Conservation (phyloP, 1,284 basidiomycete genomes). For the Exobasidium cylindrosporum region DNA sequence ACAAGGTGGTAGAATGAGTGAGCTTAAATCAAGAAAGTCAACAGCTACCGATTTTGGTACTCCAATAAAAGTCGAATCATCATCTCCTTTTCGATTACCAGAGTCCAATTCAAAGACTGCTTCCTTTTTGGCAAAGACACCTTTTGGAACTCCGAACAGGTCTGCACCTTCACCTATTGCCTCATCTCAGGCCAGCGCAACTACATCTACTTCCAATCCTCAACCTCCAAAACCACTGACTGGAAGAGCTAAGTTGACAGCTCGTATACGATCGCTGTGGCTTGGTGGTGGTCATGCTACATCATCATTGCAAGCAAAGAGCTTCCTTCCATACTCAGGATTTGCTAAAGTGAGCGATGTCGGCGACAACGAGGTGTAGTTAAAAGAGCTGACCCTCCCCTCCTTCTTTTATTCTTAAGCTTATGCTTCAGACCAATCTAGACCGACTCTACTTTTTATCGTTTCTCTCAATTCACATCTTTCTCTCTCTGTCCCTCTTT, state of each 20-base stretch:
- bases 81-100: slow-evolving; percentile 6
- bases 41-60: slow-evolving; percentile 6
- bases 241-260: background rate
- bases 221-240: slow-evolving; percentile 8
- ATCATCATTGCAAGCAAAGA: background rate
- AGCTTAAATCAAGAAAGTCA: background rate
- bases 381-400: too few species aligned
- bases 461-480: background rate
- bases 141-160: slow-evolving; percentile 6
- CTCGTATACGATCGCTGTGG: background rate
- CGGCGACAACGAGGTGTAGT: too few species aligned
- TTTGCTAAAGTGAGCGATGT: background rate
- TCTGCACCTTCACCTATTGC: too few species aligned
- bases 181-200: too few species aligned
- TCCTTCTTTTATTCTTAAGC: background rate
- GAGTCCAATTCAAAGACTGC: background rate
- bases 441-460: background rate
- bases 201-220: background rate
- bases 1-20: background rate
- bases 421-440: slow-evolving; percentile 6
- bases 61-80: slow-evolving; percentile 1
- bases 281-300: slow-evolving; percentile 1
- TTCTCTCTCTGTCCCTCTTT: slow-evolving; percentile 3
- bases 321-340: slow-evolving; percentile 1
- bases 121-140: slow-evolving; percentile 2